Evolutionary conservation across 2,329 filamentous ascomycete genomes (phyloP).

Genomic region (Seiridium unicorne): DNA sequence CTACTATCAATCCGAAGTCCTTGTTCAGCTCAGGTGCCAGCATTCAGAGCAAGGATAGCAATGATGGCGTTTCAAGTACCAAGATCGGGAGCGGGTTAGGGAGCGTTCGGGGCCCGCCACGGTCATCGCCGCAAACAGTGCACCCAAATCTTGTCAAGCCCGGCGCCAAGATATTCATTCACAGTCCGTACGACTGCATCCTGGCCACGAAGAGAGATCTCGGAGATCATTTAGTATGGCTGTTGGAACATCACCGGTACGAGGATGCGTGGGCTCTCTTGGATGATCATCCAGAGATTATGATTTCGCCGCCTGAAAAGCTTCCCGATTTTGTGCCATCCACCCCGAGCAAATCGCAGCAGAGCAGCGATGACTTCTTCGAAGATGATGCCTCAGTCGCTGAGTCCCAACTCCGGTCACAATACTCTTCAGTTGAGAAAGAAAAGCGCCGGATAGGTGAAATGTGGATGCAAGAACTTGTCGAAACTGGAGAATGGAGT

Average conservation of each 20-base stretch:
- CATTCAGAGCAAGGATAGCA: constrained; percentile 60
- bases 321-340: constrained; percentile 36
- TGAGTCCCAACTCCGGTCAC: constrained; percentile 55
- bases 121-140: constrained; percentile 32
- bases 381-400: constrained; percentile 68
- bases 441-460: constrained; percentile 92
- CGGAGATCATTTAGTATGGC: constrained; percentile 81
- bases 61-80: constrained; percentile 55
- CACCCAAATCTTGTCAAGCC: constrained; percentile 56
- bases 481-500: constrained; percentile 72
- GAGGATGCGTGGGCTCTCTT: constrained; percentile 86
- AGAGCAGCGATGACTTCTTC: constrained; percentile 62
- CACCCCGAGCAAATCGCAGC: constrained; percentile 38
- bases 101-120: constrained; percentile 28
- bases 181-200: constrained; percentile 96
- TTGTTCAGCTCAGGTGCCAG: constrained; percentile 88
- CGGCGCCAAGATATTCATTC: constrained; percentile 78
- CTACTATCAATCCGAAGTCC: constrained; percentile 79
- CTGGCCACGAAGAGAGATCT: constrained; percentile 85
- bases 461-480: constrained; percentile 85
- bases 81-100: constrained; percentile 37
- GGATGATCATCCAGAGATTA: constrained; percentile 79
- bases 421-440: constrained; percentile 69
- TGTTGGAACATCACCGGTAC: constrained; percentile 78
- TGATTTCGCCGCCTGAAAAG: constrained; percentile 41